Evolutionary conservation across 805 yeast species (phyloP).

Genomic region (Saccharomycopsis fibuligera): DNA sequence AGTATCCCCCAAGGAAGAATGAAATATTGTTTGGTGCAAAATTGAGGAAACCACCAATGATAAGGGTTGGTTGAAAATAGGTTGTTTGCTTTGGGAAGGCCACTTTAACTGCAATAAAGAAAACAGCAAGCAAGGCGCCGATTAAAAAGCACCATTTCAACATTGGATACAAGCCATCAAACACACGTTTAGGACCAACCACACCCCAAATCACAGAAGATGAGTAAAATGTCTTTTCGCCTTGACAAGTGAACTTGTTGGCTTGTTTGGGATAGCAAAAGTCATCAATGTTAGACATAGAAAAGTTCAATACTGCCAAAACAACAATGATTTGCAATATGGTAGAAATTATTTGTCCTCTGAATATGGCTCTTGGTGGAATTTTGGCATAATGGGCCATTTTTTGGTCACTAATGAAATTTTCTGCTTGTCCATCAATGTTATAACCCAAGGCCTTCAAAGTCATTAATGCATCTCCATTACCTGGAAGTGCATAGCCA

Average conservation of each 20-base stretch:
- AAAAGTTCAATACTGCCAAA: constrained; percentile 31
- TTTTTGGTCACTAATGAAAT: constrained; percentile 48
- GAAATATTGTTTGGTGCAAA: constrained; percentile 47
- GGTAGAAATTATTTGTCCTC: constrained; percentile 34
- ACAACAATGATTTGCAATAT: constrained; percentile 27
- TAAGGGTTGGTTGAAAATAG: constrained; percentile 42
- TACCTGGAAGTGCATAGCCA: constrained; percentile 50
- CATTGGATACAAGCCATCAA: constrained; percentile 51
- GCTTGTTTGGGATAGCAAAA: constrained; percentile 31
- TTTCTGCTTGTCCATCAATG: constrained; percentile 58
- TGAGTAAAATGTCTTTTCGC: constrained; percentile 38
- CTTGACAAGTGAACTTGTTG: constrained; percentile 36
- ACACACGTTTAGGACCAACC: constrained; percentile 50
- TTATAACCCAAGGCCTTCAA: constrained; percentile 49
- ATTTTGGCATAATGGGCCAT: constrained; percentile 52
- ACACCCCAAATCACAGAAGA: constrained; percentile 51
- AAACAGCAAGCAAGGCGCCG: constrained; percentile 36
- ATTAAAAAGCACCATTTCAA: constrained; percentile 58
- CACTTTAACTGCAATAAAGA: constrained; percentile 26
- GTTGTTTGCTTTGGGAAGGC: constrained; percentile 25
- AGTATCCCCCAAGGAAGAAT: constrained; percentile 27
- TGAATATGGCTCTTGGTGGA: constrained; percentile 52
- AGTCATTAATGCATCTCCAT: constrained; percentile 45
- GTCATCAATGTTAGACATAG: constrained; percentile 29
- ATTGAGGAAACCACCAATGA: constrained; percentile 43